Evolutionary conservation across 768 basidiomycete species (phyloP), one percentile per base, ranked within the genome.

Genomic region (Phanerochaete sordida): DNA sequence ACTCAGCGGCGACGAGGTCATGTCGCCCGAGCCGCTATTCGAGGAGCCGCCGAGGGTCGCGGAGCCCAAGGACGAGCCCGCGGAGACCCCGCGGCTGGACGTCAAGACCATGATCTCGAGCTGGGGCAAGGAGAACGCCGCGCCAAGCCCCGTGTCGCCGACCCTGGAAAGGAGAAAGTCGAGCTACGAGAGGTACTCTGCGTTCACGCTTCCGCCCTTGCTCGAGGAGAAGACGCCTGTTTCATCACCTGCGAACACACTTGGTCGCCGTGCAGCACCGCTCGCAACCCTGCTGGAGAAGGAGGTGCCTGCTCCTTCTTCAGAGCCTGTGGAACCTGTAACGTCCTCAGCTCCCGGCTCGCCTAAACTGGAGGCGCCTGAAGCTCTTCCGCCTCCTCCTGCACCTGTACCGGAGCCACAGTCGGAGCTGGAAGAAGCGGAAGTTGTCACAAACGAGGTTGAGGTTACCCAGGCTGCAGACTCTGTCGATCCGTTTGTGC

Each of bases 131-230:
- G 56, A 43, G 11, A 31, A 21, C 8, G 39, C 27, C 7, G 24
- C 30, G 2, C 30, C 58, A 3, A 52, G 56, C 35, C 49, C 59
- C 7, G 49, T 58, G 8, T 43, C 39, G 11, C 54, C 30, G 27
- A 61, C 75, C 30, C 61, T 70, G 28, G 87, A 91, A 66, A 84
- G 80, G 65, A 81, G 85, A 54, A 84, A 80, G 68, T 85, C 87
- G 33, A 89, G 80, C 63, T 84, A 83, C 64, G 88, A 90, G 59
- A 83, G 78, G 65, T 88, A 87, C 64, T 83, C 87, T 8, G 77
- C 81, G 0, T 77, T 86, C 37, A 74, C 77, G 28, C 72, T 91
- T 66, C 89, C 90, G 24, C 76, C 88, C 6, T 70, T 92, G 59
- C 76, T 80, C 58, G 91, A 92, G 71, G 91, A 86, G 68, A 77